Evolutionary conservation across 1,284 basidiomycete genomes (phyloP), one percentile per base, ranked within the genome.

Genomic region (Melampsora larici-populina): DNA sequence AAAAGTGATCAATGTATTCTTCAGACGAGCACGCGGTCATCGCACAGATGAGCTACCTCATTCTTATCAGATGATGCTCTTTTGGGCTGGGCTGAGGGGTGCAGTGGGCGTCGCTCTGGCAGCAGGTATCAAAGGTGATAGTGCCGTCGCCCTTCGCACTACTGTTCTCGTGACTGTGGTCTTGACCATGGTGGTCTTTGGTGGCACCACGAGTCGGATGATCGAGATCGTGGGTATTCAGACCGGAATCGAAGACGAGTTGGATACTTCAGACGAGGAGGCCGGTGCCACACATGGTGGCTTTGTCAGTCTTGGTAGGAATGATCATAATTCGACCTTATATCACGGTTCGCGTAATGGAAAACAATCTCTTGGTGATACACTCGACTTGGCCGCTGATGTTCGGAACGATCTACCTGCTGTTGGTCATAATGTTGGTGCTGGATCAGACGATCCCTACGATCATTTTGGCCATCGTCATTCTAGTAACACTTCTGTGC

Each of bases 51-150:
- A 96, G 81, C 86, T 97, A 4, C 94, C 94, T 0, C 94, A 97
- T 83, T 94, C 93, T 21, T 96, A 97, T 81, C 94, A 96, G 64
- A 81, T 82, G 80, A 82, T 97, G 95, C 86, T 99, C 26, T 99
- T 99, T 85, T 99, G 96, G 97, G 96, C 96, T 0, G 97, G 97
- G 9, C 86, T 99, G 70, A 88, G 96, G 46, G 96, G 96, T 74
- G 96, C 96, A 0, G 96, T 98, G 51, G 96, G 97, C 31, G 97
- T 99, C 31, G 96, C 96, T 3, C 89, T 99, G 18, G 95, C 95
- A 1, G 92, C 93, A 2, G 96, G 96, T 9, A 97, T 99, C 86
- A 90, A 91, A 79, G 96, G 94, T 36, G 88, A 90, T 63, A 96
- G 96, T 82, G 94, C 93, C 0, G 89, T 92, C 81, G 93, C 92